Base-by-base conservation (phyloP, 2,329 filamentous ascomycete species). In the Cercospora beticola region DNA sequence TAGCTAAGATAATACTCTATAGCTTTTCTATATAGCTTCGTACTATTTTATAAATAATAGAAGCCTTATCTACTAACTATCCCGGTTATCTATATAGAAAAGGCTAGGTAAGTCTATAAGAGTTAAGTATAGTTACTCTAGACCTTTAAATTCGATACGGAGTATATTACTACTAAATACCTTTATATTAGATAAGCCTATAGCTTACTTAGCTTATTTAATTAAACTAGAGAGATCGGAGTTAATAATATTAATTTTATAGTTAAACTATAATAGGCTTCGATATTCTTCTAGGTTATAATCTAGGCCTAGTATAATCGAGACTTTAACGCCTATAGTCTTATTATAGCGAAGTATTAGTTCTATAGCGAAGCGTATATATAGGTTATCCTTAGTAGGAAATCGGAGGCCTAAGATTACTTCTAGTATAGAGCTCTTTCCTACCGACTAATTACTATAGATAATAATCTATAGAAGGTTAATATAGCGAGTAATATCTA, bases 351-450 rank as follows among this genome's bases (percentile, higher is more conserved):
- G 71, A 16, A 76, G 69, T 16, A 74, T 65, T 21, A 76, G 21
- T 62, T 76, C 74, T 16, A 73, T 73, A 3, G 74, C 72, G 62
- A 77, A 75, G 0, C 85, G 81, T 0, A 88, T 90, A 73, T 86
- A 89, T 0, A 86, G 63, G 18, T 79, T 83, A n/a, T 83, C 83
- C 6, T 87, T 85, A 4, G 83, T 79, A 0, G 86, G 85, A 59
- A 90, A 89, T 23, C 82, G 82, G 1, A 91, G 83, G 7, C 84
- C 82, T 0, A 87, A 86, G 56, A 90, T 86, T 0, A 87, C 88
- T 70, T 89, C 85, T 0, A 90, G 82, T 0, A 89, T 86, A 0
- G 86, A 89, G 23, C 85, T 88, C 74, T 90, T 90, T 4, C 87
- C 88, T 0, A 83, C 83, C 0, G 85, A 88, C 68, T 87, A 86